These are phyloP conservation scores for Aspergillus udagawae DNA, from an alignment of 2,329 filamentous ascomycete species.

Conservation along the genomic window DNA sequence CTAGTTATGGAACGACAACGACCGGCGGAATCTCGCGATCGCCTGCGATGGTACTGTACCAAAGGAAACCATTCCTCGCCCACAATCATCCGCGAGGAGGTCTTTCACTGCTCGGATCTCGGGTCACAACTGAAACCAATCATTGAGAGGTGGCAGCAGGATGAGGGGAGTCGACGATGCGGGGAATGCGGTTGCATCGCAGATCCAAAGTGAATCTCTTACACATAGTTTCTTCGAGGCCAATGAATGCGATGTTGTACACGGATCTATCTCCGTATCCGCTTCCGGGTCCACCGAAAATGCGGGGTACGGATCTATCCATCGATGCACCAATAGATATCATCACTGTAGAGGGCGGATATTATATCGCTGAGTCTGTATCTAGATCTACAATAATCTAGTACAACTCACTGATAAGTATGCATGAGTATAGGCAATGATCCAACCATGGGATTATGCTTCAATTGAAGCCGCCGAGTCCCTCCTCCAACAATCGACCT, in stretches of 20 bases:
- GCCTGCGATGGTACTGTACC: constrained; percentile 70
- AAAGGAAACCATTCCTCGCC: constrained; percentile 5
- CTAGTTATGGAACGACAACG: constrained; percentile 80
- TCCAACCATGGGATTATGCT: constrained; percentile 3
- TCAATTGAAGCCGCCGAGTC: constrained; percentile 7
- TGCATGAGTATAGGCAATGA: not conserved
- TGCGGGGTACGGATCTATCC: not conserved
- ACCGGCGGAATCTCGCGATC: constrained; percentile 64
- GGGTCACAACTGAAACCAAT: constrained; percentile 11
- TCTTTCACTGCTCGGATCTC: constrained; percentile 14
- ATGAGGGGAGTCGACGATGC: constrained; percentile 10
- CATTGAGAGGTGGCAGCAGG: constrained; percentile 13
- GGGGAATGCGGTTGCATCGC: constrained; percentile 9
- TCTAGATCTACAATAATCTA: not conserved
- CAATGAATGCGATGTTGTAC: not conserved
- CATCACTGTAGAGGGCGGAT: too few species aligned
- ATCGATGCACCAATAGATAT: too few species aligned
- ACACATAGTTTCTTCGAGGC: not conserved
- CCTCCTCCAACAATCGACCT: constrained; percentile 1
- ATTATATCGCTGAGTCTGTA: too few species aligned
- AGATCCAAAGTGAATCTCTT: constrained; percentile 1
- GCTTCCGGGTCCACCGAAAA: not conserved
- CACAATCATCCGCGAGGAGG: constrained; percentile 12
- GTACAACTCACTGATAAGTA: not conserved
- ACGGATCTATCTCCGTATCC: constrained; percentile 1